Evolutionary conservation across 805 yeast species (phyloP), one percentile per base, ranked within the genome.

Genomic region (Wickerhamomyces silvicola): DNA sequence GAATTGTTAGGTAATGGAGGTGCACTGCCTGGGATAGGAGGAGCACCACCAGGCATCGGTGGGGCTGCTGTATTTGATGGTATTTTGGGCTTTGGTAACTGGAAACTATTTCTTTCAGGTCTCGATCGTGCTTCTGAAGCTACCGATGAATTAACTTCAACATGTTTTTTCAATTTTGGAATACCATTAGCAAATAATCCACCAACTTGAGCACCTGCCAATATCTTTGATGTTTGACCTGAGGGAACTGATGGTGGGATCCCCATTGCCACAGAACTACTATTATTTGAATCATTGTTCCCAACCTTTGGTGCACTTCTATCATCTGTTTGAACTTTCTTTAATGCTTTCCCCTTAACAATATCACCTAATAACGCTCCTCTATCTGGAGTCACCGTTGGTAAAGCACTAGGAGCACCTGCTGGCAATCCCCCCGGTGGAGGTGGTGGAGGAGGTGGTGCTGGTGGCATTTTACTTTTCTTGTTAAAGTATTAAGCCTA

Each of bases 351-450:
- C 15, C 88, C 90, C 40, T 82, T 81, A 48, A 86, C 73, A 43
- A 90, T 90, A 53, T 84, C 94, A 19, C 92, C 85, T 17, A 90
- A 64, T 31, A 90, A 52, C 2, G 79, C 78, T 40, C 69, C 69
- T 52, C 76, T 57, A 13, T 66, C 68, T 8, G 59, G 42, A 44
- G 54, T 58, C 10, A 48, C 47, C 13, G 52, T 37, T 30, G 55
- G 32, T 30, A 62, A 43, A 25, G 58, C 48, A 37, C 54, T 35
- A 20, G 65, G 55, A 6, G 60, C 54, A 0, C 62, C 54, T 9
- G 60, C 56, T 8, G 65, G 59, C 4, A 71, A 65, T 10, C 75
- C 72, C 12, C 78, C 76, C 3, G 79, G 78, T 7, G 80, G 77
- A 4, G 78, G 75, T 5, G 78, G 78, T 9, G 77, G 75, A 11